phyloP scores from a whole-genome alignment of 805 yeast species.

The Phaffomyces opuntiae region DNA sequence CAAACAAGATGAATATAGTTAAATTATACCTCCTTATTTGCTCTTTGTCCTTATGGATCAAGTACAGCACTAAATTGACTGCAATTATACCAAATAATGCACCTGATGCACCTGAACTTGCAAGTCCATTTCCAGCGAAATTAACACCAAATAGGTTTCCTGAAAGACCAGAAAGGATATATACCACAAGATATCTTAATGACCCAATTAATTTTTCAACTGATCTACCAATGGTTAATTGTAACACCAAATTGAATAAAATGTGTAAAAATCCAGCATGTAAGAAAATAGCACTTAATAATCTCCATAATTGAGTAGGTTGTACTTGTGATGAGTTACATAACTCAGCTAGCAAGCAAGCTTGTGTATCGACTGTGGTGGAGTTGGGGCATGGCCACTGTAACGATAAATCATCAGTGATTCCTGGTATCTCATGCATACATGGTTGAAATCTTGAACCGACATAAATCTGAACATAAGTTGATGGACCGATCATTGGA shows the following conservation, averaged over 20 bases:
- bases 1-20: constrained; percentile 39
- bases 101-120: constrained; percentile 68
- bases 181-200: constrained; percentile 45
- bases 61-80: constrained; percentile 44
- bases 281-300: constrained; percentile 61
- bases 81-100: constrained; percentile 66
- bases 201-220: constrained; percentile 53
- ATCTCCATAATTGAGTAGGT: constrained; percentile 65
- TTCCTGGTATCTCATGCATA: constrained; percentile 44
- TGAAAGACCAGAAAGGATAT: constrained; percentile 53
- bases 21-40: constrained; percentile 39
- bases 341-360: constrained; percentile 48
- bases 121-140: constrained; percentile 58
- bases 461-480: constrained; percentile 56
- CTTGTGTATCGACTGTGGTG: constrained; percentile 45
- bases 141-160: constrained; percentile 68
- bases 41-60: constrained; percentile 45
- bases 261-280: constrained; percentile 74
- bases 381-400: constrained; percentile 66
- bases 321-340: constrained; percentile 28
- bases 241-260: constrained; percentile 53
- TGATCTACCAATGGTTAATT: constrained; percentile 51
- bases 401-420: constrained; percentile 41
- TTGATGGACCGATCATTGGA: constrained; percentile 75
- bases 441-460: constrained; percentile 71